A percentile compares a stretch with the other conserved stretches of the same genome.
phyloP scores from a whole-genome alignment of 108 stramenopile species.

The Skeletonema costatum region DNA sequence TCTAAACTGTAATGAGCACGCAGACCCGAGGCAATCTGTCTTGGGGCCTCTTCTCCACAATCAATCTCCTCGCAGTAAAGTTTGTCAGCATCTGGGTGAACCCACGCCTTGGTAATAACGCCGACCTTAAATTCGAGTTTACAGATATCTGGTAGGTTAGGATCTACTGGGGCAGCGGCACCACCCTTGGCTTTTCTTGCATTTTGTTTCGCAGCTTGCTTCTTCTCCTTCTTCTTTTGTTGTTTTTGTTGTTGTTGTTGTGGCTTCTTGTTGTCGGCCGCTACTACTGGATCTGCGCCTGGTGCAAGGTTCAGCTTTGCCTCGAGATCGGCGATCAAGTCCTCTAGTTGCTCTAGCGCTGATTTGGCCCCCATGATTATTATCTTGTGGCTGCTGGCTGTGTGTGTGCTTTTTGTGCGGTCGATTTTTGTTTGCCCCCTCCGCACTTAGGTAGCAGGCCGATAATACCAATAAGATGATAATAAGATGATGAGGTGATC shows the following conservation, averaged over 20 bases:
- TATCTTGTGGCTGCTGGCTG: not conserved
- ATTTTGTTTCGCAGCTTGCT: slow-evolving; percentile 21
- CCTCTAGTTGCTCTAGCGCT: slow-evolving; percentile 71
- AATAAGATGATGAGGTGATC: too few relatives aligned
- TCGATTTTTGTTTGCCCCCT: too few relatives aligned
- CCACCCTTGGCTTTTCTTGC: slow-evolving; percentile 17
- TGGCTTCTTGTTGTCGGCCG: not conserved
- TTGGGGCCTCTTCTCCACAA: slow-evolving; percentile 86
- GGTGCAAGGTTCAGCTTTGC: slow-evolving; percentile 66
- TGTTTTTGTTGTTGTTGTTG: slow-evolving; percentile 24
- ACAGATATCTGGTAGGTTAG: slow-evolving; percentile 78
- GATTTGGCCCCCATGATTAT: not conserved
- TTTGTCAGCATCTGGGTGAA: slow-evolving; percentile 96
- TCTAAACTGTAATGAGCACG: slow-evolving; percentile 86
- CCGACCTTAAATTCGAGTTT: slow-evolving; percentile 92
- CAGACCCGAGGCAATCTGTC: slow-evolving; percentile 92
- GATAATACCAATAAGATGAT: too few relatives aligned
- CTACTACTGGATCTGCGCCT: slow-evolving; percentile 9
- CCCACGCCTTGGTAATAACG: slow-evolving; percentile 92
- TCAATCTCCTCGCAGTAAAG: slow-evolving; percentile 98
- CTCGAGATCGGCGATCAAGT: slow-evolving; percentile 80
- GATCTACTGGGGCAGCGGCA: slow-evolving; percentile 28
- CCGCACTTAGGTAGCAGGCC: too few relatives aligned
- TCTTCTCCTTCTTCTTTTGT: slow-evolving; percentile 36
- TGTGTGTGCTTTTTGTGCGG: too few relatives aligned